Conservation (phyloP, 2,329 filamentous ascomycete genomes). For the Chaetomiaceae sp. region DNA sequence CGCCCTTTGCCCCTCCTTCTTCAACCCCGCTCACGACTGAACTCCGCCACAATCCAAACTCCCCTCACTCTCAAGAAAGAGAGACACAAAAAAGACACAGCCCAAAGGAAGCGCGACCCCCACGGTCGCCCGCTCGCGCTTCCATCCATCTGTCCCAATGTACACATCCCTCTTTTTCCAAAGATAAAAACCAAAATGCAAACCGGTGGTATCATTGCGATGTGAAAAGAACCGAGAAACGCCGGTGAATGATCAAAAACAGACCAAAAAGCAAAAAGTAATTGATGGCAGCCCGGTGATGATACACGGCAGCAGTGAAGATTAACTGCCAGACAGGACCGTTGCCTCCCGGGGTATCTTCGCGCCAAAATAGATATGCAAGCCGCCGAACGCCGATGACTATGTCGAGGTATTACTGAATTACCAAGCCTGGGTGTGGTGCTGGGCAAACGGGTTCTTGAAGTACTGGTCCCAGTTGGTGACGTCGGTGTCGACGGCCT, state of each 20-base stretch:
- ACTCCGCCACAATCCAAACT: too few species aligned
- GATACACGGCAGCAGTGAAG: slow-evolving; percentile 25
- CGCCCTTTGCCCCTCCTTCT: not conserved
- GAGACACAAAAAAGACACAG: not conserved
- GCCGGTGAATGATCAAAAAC: slow-evolving; percentile 13
- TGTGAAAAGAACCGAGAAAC: slow-evolving; percentile 10
- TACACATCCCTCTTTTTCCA: slow-evolving; percentile 11
- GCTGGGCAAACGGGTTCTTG: slow-evolving; percentile 70
- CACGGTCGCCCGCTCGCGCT: slow-evolving; percentile 14
- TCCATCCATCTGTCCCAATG: slow-evolving; percentile 4
- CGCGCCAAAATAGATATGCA: slow-evolving; percentile 2
- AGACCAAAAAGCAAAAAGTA: not conserved
- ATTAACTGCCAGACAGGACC: slow-evolving; percentile 20
- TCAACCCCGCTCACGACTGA: not conserved
- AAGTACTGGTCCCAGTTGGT: slow-evolving; percentile 85
- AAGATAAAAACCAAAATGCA: slow-evolving; percentile 12
- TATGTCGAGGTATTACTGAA: slow-evolving; percentile 10
- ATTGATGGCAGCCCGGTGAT: not conserved
- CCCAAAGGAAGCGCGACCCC: not conserved
- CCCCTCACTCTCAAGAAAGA: not conserved
- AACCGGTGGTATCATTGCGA: slow-evolving; percentile 27
- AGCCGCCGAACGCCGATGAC: not conserved
- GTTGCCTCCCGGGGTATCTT: slow-evolving; percentile 24
- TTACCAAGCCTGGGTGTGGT: slow-evolving; percentile 83
- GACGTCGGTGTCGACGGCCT: slow-evolving; percentile 59